phyloP scores from a whole-genome alignment of 2,329 filamentous ascomycete species.

The Aspergillus carbonarius region DNA sequence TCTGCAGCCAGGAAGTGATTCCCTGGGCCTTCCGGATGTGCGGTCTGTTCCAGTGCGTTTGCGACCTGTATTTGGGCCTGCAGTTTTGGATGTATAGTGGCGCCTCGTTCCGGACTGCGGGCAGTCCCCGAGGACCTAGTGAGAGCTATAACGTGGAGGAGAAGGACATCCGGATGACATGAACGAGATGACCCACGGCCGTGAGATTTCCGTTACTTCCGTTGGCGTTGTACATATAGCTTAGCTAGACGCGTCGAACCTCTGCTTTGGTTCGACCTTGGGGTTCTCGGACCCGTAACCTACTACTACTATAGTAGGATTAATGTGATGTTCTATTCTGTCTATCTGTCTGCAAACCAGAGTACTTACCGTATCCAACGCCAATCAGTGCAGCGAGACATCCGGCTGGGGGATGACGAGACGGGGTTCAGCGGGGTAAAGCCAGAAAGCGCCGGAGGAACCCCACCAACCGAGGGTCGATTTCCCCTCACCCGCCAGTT shows the following conservation, averaged over 20 bases:
- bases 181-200: conserved; percentile 7
- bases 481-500: not conserved
- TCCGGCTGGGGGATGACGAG: not conserved
- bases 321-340: not conserved
- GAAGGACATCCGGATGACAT: conserved; percentile 43
- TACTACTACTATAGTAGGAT: not conserved
- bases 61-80: conserved; percentile 48
- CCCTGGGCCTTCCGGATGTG: conserved; percentile 52
- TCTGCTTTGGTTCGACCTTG: not conserved
- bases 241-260: not conserved
- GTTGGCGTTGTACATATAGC: conserved; percentile 1
- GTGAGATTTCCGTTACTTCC: not conserved
- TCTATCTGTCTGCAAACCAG: not conserved
- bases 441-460: not conserved
- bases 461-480: not conserved
- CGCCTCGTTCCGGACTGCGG: conserved; percentile 22
- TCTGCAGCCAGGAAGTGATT: conserved; percentile 43
- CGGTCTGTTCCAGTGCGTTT: conserved; percentile 50
- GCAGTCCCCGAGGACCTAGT: conserved; percentile 24
- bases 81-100: conserved; percentile 51
- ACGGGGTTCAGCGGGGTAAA: not conserved
- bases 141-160: conserved; percentile 31
- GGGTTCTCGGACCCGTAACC: not conserved
- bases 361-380: not conserved
- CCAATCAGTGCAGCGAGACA: not conserved